Evolutionary conservation across 768 basidiomycete genomes (phyloP).

Genomic region (Leccinum fibrillosum): DNA sequence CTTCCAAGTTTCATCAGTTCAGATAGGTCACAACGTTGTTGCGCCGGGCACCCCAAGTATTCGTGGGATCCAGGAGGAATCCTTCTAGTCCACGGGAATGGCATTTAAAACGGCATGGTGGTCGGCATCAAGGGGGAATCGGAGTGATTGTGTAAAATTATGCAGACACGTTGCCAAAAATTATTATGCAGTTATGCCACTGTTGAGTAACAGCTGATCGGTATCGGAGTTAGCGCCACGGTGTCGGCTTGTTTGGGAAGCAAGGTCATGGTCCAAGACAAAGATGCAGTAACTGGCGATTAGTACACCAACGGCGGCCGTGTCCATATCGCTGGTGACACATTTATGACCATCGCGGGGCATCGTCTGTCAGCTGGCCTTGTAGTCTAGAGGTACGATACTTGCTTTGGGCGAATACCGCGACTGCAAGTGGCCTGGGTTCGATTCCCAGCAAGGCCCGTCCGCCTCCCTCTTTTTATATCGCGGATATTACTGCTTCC

Average conservation of each 20-base stretch:
- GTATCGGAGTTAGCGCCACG: background rate
- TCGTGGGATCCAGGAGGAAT: too few relatives aligned
- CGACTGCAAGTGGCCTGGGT: slow-evolving; percentile 24
- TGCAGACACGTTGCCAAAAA: too few relatives aligned
- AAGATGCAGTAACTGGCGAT: background rate
- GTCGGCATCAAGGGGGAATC: too few relatives aligned
- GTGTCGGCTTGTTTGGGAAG: too few relatives aligned
- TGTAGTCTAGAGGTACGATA: slow-evolving; percentile 37
- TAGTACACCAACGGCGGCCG: background rate
- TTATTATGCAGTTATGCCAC: too few relatives aligned
- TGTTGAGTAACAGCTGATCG: background rate
- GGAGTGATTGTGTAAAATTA: too few relatives aligned
- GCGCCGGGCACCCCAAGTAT: too few relatives aligned
- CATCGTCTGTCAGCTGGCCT: slow-evolving; percentile 13
- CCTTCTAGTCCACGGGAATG: too few relatives aligned
- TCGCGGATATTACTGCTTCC: background rate
- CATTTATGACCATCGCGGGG: background rate
- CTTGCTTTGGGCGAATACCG: slow-evolving; percentile 28
- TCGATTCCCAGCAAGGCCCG: slow-evolving; percentile 16
- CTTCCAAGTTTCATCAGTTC: too few relatives aligned
- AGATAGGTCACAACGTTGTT: too few relatives aligned
- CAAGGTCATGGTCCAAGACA: background rate
- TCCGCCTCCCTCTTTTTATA: background rate
- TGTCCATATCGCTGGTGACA: background rate
- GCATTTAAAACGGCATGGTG: too few relatives aligned